These are phyloP conservation scores for Thelephora aurantiotincta DNA, from an alignment of 768 basidiomycete species.

Conservation along the genomic window DNA sequence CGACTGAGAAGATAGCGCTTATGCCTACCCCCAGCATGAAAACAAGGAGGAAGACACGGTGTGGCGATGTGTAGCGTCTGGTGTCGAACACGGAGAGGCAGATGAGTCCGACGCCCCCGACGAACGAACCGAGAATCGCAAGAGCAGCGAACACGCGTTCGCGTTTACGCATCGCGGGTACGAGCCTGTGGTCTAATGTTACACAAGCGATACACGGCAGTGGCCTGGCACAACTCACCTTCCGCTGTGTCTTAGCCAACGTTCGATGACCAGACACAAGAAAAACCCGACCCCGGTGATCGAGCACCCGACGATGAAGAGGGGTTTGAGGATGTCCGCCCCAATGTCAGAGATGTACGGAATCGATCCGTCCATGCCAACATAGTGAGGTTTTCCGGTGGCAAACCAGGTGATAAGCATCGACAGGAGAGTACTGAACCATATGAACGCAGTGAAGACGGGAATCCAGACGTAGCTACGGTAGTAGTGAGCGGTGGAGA, in stretches of 20 bases:
- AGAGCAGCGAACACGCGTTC: slow-evolving; percentile 41
- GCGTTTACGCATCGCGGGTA: slow-evolving; percentile 39
- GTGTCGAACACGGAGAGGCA: slow-evolving; percentile 65
- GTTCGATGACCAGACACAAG: slow-evolving; percentile 43
- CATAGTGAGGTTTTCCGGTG: slow-evolving; percentile 45
- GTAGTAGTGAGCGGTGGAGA: slow-evolving; percentile 24
- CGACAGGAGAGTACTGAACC: slow-evolving; percentile 58
- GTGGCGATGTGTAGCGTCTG: slow-evolving; percentile 31
- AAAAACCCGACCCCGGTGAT: slow-evolving; percentile 53
- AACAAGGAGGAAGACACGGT: slow-evolving; percentile 50
- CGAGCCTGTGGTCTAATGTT: slow-evolving; percentile 25
- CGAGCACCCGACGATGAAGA: slow-evolving; percentile 53
- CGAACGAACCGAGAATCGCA: slow-evolving; percentile 44
- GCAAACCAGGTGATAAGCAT: slow-evolving; percentile 65
- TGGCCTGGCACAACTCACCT: slow-evolving; percentile 22
- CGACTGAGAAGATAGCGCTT: slow-evolving; percentile 60
- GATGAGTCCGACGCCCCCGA: slow-evolving; percentile 53
- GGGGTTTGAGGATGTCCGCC: slow-evolving; percentile 59
- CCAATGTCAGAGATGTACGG: slow-evolving; percentile 73
- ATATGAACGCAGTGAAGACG: slow-evolving; percentile 40
- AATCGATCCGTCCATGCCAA: slow-evolving; percentile 38
- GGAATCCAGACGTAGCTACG: slow-evolving; percentile 60
- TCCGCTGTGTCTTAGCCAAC: slow-evolving; percentile 51
- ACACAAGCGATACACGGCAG: background rate
- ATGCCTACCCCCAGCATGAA: slow-evolving; percentile 63